These are phyloP conservation scores for Microbotryomycetes sp. DNA, from an alignment of 1,284 basidiomycete species.

Conservation along the genomic window DNA sequence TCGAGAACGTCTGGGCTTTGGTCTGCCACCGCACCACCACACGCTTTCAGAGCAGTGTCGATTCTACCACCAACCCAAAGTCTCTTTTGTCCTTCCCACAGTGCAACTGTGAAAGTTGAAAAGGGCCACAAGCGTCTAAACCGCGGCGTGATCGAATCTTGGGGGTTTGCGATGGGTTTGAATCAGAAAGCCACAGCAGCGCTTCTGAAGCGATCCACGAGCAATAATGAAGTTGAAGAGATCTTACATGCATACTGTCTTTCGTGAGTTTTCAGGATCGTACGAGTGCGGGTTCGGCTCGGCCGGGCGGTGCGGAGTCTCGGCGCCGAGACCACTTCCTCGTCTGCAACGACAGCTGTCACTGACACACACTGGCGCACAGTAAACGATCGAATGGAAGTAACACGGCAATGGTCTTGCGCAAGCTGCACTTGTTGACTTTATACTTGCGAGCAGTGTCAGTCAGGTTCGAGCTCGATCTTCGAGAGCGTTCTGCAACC, in stretches of 20 bases:
- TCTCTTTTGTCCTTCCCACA: no score
- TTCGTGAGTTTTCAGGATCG: background rate
- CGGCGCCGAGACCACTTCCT: background rate
- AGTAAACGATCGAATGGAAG: background rate
- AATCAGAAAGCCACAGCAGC: background rate
- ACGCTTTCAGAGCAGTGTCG: no score
- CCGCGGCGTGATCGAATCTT: no score
- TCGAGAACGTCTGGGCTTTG: no score
- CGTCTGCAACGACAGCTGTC: background rate
- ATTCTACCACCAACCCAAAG: no score
- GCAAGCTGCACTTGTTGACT: slow-evolving; percentile 1
- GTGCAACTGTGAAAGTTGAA: no score
- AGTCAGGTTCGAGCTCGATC: background rate
- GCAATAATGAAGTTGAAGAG: background rate
- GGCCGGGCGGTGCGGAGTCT: background rate
- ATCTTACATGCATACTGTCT: background rate
- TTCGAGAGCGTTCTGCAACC: background rate
- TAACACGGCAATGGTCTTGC: background rate
- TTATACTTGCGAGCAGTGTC: background rate
- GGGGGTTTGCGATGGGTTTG: background rate
- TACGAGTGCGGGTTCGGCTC: no score
- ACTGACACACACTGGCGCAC: background rate
- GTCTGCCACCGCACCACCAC: no score
- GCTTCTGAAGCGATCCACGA: background rate
- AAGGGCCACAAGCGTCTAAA: no score